Conservation (phyloP, 1,284 basidiomycete species). For the Hemileccinum hortonii region DNA sequence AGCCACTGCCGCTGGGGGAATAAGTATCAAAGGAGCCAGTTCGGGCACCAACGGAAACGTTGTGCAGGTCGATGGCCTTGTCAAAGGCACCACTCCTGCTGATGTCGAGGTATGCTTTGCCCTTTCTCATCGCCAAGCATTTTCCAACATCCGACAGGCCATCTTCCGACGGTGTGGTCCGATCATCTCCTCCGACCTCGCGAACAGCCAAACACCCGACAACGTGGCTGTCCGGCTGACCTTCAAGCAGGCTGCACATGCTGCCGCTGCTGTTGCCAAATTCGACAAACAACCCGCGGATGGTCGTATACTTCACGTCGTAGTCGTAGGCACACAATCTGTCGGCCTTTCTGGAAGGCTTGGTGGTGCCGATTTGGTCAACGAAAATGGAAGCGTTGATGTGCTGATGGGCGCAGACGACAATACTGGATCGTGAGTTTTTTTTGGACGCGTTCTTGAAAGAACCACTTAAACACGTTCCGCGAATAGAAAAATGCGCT, state of each 20-base stretch:
- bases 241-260: conserved; percentile 65
- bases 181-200: conserved; percentile 55
- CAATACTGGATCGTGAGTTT: conserved; percentile 57
- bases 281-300: conserved; percentile 83
- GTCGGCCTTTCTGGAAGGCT: conserved; percentile 33
- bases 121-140: neutral
- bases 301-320: conserved; percentile 69
- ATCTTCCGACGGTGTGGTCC: conserved; percentile 81
- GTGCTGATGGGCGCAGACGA: conserved; percentile 55
- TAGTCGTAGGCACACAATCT: conserved; percentile 54
- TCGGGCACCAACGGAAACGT: conserved; percentile 56
- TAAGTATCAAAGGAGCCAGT: conserved; percentile 76
- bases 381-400: conserved; percentile 68
- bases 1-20: conserved; percentile 41
- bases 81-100: conserved; percentile 75
- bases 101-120: conserved; percentile 65
- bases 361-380: conserved; percentile 57
- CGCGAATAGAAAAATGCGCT: conserved; percentile 73
- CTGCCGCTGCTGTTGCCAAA: conserved; percentile 65
- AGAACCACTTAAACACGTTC: neutral
- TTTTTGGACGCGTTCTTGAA: neutral
- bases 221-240: conserved; percentile 71
- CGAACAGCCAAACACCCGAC: conserved; percentile 37
- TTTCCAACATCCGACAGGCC: conserved; percentile 43
- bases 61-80: conserved; percentile 74